These are phyloP conservation scores for Hysterium pulicare DNA, from an alignment of 2,329 filamentous ascomycete genomes.

Conservation along the genomic window DNA sequence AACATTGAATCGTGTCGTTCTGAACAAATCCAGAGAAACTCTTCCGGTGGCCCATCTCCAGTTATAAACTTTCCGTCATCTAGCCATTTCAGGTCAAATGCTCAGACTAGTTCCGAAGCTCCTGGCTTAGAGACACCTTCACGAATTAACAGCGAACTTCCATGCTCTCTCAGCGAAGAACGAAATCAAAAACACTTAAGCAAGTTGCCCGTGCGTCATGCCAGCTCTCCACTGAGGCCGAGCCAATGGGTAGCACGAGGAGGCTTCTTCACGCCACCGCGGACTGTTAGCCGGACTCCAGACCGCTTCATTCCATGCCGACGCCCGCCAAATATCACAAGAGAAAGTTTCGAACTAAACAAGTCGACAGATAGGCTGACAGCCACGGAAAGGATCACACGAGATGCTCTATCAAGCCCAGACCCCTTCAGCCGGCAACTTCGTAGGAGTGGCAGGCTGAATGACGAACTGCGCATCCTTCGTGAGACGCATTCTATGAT, in stretches of 20 bases:
- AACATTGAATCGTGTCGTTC: too few relatives aligned
- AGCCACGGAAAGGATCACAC: constrained; percentile 45
- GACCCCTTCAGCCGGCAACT: constrained; percentile 54
- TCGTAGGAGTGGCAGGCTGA: constrained; percentile 28
- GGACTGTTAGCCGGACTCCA: constrained; percentile 35
- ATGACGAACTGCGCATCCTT: constrained; percentile 29
- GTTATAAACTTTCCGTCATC: too few relatives aligned
- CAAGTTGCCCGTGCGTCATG: constrained; percentile 17
- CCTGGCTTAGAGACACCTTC: too few relatives aligned
- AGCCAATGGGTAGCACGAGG: constrained; percentile 29
- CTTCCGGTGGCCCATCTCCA: too few relatives aligned
- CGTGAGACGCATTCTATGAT: constrained; percentile 30
- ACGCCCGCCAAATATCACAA: constrained; percentile 39
- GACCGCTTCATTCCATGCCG: constrained; percentile 59
- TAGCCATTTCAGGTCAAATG: too few relatives aligned
- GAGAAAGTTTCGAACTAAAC: constrained; percentile 52
- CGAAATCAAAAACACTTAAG: too few relatives aligned
- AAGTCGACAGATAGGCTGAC: constrained; percentile 48
- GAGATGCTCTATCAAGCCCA: constrained; percentile 41
- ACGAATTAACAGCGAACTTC: too few relatives aligned
- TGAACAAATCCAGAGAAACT: too few relatives aligned
- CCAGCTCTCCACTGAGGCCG: constrained; percentile 30
- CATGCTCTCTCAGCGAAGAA: too few relatives aligned
- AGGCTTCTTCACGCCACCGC: constrained; percentile 17
- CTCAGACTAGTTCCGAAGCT: too few relatives aligned